Base-by-base conservation (phyloP, 108 stramenopile genomes). In the Fragilaria crotonensis region DNA sequence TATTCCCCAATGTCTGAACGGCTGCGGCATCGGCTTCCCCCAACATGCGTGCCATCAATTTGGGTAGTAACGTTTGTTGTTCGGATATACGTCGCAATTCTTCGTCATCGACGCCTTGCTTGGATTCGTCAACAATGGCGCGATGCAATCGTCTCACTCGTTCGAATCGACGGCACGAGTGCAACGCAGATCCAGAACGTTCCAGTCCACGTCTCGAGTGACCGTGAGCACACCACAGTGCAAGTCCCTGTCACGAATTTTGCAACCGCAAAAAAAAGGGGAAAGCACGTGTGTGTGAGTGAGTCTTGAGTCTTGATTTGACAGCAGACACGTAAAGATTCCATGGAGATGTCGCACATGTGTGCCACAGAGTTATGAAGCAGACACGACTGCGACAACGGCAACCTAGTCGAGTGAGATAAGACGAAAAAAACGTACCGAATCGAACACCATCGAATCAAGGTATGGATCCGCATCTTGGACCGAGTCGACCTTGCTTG, bases 21-120 rank as follows among this genome's bases (percentile, higher is more conserved):
- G 76, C 70, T 21, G 63, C 29, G 21, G 62, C 26, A 51, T 77
- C 76, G 4, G 71, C 71, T 49, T 67, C 67, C 45, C 63, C 76
- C 59, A 77, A 49, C 71, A 77, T 72, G 14, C 72, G 62, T 27
- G 76, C 76, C 61, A 72, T 72, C 3, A 63, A 44, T 25, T 71
- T 60, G 19, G 71, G 36, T n/a, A 53, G 46, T 22, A 49, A 31
- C n/a, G 76, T 64, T 18, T 47, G 47, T 30, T 64, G 58, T 4
- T 67, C 28, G 2, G 55, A 32, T 19, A 69, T 67, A 33, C 57
- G 28, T 41, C 66, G 57, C 41, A 77, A 36, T 27, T 50, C 29
- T 30, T 77, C 67, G 19, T 5, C 5, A 28, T 51, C 51, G 18
- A 45, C 60, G 52, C 65, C 46, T 31, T 67, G 62, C 22, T 67